Evolutionary conservation across 768 basidiomycete genomes (phyloP).

Genomic region (Amanita rubescens): DNA sequence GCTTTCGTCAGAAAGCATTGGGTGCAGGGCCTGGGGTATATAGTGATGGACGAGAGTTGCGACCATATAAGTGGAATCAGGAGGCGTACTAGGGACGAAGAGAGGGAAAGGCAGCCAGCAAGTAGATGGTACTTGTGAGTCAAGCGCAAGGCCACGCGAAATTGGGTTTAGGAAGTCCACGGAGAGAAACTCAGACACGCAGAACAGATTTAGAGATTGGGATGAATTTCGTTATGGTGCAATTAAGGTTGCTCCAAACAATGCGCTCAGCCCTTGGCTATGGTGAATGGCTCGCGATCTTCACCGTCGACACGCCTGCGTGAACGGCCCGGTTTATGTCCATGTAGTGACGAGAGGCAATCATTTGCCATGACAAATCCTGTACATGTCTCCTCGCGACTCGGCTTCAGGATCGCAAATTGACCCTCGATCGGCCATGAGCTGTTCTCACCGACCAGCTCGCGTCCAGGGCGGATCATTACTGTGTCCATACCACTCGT

Average conservation of each 20-base stretch:
- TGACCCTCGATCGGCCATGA: not conserved
- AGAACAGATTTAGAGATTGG: slow-evolving; percentile 28
- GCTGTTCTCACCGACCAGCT: not conserved
- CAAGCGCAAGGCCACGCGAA: slow-evolving; percentile 37
- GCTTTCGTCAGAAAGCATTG: slow-evolving; percentile 52
- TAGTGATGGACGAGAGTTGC: slow-evolving; percentile 43
- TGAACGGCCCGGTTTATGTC: not conserved
- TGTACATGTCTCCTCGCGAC: not conserved
- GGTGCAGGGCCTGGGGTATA: slow-evolving; percentile 43
- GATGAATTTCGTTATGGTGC: slow-evolving; percentile 18
- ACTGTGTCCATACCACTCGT: not conserved
- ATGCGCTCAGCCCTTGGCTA: not conserved
- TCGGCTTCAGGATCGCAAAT: not conserved
- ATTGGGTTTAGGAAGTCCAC: slow-evolving; percentile 35
- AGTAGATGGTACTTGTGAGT: slow-evolving; percentile 13
- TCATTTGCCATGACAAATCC: too few relatives aligned
- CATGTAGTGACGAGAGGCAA: not conserved
- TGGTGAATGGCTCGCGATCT: not conserved
- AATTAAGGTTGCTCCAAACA: not conserved
- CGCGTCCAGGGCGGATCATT: slow-evolving; percentile 1
- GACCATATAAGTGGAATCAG: slow-evolving; percentile 42
- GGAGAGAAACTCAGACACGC: slow-evolving; percentile 26
- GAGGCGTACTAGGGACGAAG: slow-evolving; percentile 11
- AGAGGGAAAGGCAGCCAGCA: slow-evolving; percentile 15
- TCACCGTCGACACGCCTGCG: not conserved